Evolutionary conservation across 2,329 filamentous ascomycete genomes (phyloP).

Genomic region (Fusarium sp.): DNA sequence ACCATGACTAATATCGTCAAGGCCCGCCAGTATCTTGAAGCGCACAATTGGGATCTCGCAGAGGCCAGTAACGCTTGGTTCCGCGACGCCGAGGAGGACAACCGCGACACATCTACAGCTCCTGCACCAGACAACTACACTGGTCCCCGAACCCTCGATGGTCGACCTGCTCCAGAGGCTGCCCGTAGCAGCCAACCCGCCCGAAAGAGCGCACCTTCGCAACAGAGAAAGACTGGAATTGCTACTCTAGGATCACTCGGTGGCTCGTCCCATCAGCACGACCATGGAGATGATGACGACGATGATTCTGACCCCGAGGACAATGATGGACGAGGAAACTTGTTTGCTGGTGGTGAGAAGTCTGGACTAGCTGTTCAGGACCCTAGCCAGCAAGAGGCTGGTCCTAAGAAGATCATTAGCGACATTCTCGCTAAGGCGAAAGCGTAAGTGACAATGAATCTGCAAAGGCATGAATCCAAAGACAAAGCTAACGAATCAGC

Average conservation of each 20-base stretch:
- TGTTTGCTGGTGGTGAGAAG: conserved; percentile 89
- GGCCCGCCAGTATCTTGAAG: conserved; percentile 74
- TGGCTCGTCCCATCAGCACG: conserved; percentile 59
- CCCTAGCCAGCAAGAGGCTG: conserved; percentile 60
- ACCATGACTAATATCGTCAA: conserved; percentile 47
- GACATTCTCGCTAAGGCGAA: conserved; percentile 73
- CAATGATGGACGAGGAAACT: conserved; percentile 69
- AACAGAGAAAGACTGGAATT: conserved; percentile 68
- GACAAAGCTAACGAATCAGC: conserved; percentile 52
- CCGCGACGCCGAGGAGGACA: conserved; percentile 61
- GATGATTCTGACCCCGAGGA: conserved; percentile 67
- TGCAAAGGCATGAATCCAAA: neutral
- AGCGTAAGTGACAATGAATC: conserved; percentile 57
- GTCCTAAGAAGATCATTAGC: conserved; percentile 67
- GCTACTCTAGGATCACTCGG: conserved; percentile 69
- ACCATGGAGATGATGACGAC: conserved; percentile 70
- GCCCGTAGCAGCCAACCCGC: conserved; percentile 44
- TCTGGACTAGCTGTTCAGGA: conserved; percentile 77
- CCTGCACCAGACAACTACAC: conserved; percentile 61
- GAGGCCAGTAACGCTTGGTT: conserved; percentile 72
- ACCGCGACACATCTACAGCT: conserved; percentile 56
- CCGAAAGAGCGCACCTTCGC: conserved; percentile 52
- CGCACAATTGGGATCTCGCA: conserved; percentile 74
- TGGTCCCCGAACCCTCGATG: conserved; percentile 71
- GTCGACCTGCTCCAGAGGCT: conserved; percentile 65